Conservation (phyloP, 805 yeast genomes). For the Candida silvicultrix region DNA sequence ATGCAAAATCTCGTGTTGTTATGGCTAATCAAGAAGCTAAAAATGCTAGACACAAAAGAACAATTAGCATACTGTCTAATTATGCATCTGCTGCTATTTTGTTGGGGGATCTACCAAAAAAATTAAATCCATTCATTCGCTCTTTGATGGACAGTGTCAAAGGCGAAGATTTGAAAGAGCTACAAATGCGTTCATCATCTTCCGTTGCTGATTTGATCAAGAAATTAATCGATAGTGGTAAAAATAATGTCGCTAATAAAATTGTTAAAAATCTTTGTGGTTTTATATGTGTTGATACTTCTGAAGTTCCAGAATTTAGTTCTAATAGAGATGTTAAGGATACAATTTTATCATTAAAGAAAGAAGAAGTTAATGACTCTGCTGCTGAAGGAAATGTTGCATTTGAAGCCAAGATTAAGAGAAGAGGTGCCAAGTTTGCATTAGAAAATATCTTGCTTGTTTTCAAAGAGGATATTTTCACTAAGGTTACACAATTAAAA, state of each 20-base stretch:
- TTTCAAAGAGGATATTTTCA: constrained; percentile 52
- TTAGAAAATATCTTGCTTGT: constrained; percentile 49
- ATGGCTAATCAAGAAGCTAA: constrained; percentile 67
- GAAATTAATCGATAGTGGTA: constrained; percentile 50
- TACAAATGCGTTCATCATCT: constrained; percentile 68
- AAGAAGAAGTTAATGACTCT: constrained; percentile 68
- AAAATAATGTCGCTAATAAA: constrained; percentile 77
- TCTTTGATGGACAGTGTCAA: constrained; percentile 91
- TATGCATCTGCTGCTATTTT: constrained; percentile 70
- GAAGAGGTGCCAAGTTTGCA: constrained; percentile 77
- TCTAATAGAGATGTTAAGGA: constrained; percentile 51
- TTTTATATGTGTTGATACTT: constrained; percentile 89
- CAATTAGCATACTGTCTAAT: constrained; percentile 59
- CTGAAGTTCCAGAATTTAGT: constrained; percentile 89
- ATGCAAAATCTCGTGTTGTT: constrained; percentile 62
- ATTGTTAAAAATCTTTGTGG: constrained; percentile 88
- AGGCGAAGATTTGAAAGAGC: constrained; percentile 53
- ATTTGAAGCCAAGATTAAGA: constrained; percentile 70
- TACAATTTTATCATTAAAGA: constrained; percentile 64
- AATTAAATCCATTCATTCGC: constrained; percentile 82
- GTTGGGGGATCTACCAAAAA: constrained; percentile 68
- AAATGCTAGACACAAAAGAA: constrained; percentile 41
- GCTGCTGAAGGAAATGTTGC: constrained; percentile 58
- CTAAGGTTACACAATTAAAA: constrained; percentile 58
- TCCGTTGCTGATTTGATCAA: constrained; percentile 60